Base-by-base conservation (phyloP, 306 rosid species). In the Cucumis melo region DNA sequence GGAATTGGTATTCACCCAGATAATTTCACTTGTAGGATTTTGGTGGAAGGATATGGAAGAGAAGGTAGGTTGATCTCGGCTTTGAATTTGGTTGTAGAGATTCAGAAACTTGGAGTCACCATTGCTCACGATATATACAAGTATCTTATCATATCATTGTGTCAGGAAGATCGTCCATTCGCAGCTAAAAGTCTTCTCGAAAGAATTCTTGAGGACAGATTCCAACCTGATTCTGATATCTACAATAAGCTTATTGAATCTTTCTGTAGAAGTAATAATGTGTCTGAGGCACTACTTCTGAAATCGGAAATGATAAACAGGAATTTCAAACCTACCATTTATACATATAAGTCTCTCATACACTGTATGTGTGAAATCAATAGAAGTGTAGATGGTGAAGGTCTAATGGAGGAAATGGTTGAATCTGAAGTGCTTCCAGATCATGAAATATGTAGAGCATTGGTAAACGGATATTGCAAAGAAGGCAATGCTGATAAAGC, bases 141-240 rank as follows among this genome's bases (percentile, higher is more conserved):
- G 62, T 84, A 82, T 85, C 91, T 93, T 19, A 44, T 91, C 36
- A 86, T 81, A 34, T 84, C 83, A 3, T 83, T 91, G 80, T 93
- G 97, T 67, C 84, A 53, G 34, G 94, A 89, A 78, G 80, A 81
- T 83, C 84, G 88, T n/a, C 97, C 98, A 1, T 88, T 88, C 77
- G 98, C 98, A 16, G 97, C 96, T 34, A 87, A 78, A 85, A 93
- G 86, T 75, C 84, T 93, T 57, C 77, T 93, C 68, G 82, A 73
- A 46, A 90, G 97, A 81, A 77, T 86, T 76, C 82, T 82, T 74
- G 46, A 46, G 23, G 84, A 85, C 44, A 87, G 87, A 67, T 86
- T 84, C 79, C 73, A 62, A 68, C 94, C 89, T 41, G 60, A 80
- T 81, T 41, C 65, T 27, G 81, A 39, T 65, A 90, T 87, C 73